Percentiles rank a stretch among this genome's conserved stretches.
Evolutionary conservation across 805 yeast genomes (phyloP).

Genomic region (Danielia oregonensis): DNA sequence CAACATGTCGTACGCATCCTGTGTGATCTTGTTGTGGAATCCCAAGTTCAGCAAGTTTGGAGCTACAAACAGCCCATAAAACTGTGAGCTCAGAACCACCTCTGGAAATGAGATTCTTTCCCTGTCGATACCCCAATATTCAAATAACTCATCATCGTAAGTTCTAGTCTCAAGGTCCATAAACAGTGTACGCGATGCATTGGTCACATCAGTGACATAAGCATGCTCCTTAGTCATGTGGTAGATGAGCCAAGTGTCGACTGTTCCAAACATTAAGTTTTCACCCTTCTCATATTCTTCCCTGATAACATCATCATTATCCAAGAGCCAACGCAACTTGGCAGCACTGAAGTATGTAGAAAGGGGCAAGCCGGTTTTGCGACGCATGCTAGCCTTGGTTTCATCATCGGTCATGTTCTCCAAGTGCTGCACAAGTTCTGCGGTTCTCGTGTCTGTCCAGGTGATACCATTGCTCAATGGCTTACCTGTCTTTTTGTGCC

Average conservation of each 20-base stretch:
- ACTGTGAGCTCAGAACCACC: constrained; percentile 73
- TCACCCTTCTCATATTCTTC: constrained; percentile 71
- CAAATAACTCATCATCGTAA: constrained; percentile 72
- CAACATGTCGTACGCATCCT: constrained; percentile 49
- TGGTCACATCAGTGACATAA: constrained; percentile 82
- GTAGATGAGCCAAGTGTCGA: constrained; percentile 91
- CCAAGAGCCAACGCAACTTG: constrained; percentile 84
- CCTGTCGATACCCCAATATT: constrained; percentile 77
- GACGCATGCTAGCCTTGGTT: constrained; percentile 53
- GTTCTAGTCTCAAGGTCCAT: constrained; percentile 74
- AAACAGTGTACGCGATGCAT: constrained; percentile 87
- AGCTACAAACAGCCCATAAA: constrained; percentile 66
- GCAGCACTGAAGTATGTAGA: constrained; percentile 91
- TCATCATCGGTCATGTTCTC: constrained; percentile 51
- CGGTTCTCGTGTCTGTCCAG: constrained; percentile 93
- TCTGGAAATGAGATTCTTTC: constrained; percentile 65
- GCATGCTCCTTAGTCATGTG: constrained; percentile 68
- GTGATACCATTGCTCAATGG: constrained; percentile 88
- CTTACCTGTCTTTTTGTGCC: constrained; percentile 80
- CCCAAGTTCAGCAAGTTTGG: constrained; percentile 56
- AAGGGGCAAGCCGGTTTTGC: constrained; percentile 79
- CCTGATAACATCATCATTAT: constrained; percentile 65
- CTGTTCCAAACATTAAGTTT: constrained; percentile 84
- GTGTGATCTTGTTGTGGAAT: constrained; percentile 47
- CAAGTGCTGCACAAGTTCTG: constrained; percentile 63